A percentile compares a stretch with the other conserved stretches of the same genome.
phyloP scores from a whole-genome alignment of 108 stramenopile genomes.

The Phaeodactylum tricornutum region DNA sequence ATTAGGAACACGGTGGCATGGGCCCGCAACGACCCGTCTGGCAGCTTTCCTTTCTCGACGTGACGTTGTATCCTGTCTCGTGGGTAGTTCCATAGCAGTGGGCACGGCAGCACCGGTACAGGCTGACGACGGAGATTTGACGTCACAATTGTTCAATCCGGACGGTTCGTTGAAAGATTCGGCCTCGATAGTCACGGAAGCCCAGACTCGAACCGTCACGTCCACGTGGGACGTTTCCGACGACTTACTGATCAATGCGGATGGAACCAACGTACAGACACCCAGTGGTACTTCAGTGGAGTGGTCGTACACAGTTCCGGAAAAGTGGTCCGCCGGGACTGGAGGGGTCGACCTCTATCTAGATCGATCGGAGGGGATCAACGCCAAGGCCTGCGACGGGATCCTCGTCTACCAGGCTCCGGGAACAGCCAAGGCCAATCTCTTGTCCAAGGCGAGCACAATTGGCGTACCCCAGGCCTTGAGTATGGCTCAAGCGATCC shows the following conservation, averaged over 20 bases:
- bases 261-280: too few relatives aligned
- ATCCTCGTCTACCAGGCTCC: constrained; percentile 56
- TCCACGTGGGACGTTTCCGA: constrained; percentile 29
- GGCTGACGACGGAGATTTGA: constrained; percentile 36
- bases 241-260: constrained; percentile 22
- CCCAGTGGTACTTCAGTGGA: constrained; percentile 18
- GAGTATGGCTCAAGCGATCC: constrained; percentile 29
- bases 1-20: too few relatives aligned
- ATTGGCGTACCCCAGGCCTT: constrained; percentile 63
- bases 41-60: too few relatives aligned
- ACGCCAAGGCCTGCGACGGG: constrained; percentile 54
- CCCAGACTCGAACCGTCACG: constrained; percentile 36
- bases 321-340: too few relatives aligned
- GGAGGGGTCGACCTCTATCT: too few relatives aligned
- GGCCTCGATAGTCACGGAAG: constrained; percentile 31
- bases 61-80: neutral
- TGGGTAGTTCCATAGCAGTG: neutral
- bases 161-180: constrained; percentile 67
- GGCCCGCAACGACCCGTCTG: too few relatives aligned
- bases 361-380: constrained; percentile 50
- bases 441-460: constrained; percentile 53
- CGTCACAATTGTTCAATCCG: constrained; percentile 51
- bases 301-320: constrained; percentile 48
- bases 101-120: neutral
- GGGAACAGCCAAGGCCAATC: constrained; percentile 17